Evolutionary conservation across 192 early-diverging fungal species (phyloP), one percentile per base, ranked within the genome.

Genomic region (Funneliformis mosseae): DNA sequence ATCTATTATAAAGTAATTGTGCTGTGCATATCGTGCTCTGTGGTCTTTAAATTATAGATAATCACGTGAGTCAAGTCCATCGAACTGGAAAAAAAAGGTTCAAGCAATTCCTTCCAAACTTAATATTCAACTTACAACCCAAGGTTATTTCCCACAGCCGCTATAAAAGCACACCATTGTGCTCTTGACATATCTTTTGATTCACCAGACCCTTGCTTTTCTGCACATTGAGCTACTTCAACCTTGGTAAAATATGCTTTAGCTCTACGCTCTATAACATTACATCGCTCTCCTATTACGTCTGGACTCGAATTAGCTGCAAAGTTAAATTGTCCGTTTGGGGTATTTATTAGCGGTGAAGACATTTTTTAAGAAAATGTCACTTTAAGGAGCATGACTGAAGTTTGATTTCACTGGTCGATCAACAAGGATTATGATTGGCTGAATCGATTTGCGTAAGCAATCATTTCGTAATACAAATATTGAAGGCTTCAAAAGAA

Each of bases 21-120:
- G 90, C 85, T 11, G 90, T 91, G 66, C 85, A 88, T 60, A 91
- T 88, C 1, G 90, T 91, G n/a, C 81, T 86, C 77, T 89, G 90
- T 28, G 90, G 90, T 64, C 90, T 89, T 83, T 48, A 39, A 66
- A 62, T 25, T 67, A 14, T 45, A n/a, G 16, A 79, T 9, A 59
- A 77, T 61, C 38, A 28, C 25, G 50, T 60, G 42, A 12, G n/a
- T 55, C 18, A 23, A 25, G n/a, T 38, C 23, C 45, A 74, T 50
- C 8, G 10, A 27, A 78, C 48, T 27, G 18, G 18, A 25, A 48
- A 18, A 28, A 39, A 23, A 28, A 41, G 21, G 42, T 18, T 55
- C 48, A 18, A 55, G 14, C 48, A 55, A 18, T 55, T 55, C 48
- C 42, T 21, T 16, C 12, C 46, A 4, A 50, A 50, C 11, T 11